Base-by-base conservation (phyloP, 805 yeast species). In the Candida ficus region DNA sequence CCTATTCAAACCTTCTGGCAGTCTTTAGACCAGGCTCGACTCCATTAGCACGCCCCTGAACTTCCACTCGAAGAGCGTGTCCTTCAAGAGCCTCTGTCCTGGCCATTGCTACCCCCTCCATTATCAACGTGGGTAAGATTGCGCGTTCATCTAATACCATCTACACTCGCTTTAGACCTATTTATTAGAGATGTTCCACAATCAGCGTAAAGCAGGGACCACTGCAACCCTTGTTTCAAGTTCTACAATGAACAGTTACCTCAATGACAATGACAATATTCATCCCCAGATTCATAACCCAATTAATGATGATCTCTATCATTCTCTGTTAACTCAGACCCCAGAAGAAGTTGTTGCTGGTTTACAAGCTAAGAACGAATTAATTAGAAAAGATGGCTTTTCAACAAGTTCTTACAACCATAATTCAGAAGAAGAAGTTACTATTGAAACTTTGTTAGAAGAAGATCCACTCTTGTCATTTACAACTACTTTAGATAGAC, bases 391-490 rank as follows among this genome's bases (percentile, higher is more conserved):
- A 39, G 43, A 29, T 23, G 37, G 46, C 39, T 47, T 29, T 45
- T 50, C 40, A 17, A 18, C 18, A 11, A 16, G 6, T 20, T 17
- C 31, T 23, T 17, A 19, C 12, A n/a, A 20, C 20, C 31, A 17
- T 26, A 21, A 22, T 3, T 17, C 33, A 8, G 31, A 19, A 16
- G 46, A 45, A 16, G 42, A 45, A n/a, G 44, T 56, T 5, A 52
- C 58, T 1, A 41, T 54, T 20, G 57, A 54, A 35, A 44, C 45
- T 20, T 39, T 56, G 11, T 41, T 56, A 8, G 58, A 53, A 30
- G 59, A 56, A 32, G 60, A 56, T 29, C 59, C 60, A 3, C 34
- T 56, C 9, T 17, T 51, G 7, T 52, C 54, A 0, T 54, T 52
- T 37, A 52, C 59, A 12, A 54, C 53, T 0, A 42, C 56, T 2